Base-by-base conservation (phyloP, 2,329 filamentous ascomycete species). In the Diplocarpon rosae region DNA sequence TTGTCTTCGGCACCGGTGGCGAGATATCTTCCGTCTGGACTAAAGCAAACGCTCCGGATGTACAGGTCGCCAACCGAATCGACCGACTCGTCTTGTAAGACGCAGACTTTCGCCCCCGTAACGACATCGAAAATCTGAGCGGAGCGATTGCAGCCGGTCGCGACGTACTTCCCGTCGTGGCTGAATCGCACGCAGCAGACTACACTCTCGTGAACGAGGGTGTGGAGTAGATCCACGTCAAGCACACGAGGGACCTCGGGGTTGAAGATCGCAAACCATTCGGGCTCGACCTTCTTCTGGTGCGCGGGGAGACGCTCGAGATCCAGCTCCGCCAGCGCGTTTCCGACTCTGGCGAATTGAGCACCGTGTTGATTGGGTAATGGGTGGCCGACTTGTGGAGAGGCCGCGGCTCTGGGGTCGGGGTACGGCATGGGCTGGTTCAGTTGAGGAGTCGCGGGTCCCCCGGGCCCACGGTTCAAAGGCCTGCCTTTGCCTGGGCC, bases 161-260 rank as follows among this genome's bases (percentile, higher is more conserved):
- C 92, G 44, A 98, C 85, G 56, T 86, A 95, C 61, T 94, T 89
- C 55, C 92, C 92, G 60, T 98, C 92, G 44, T 85, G 78, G 63
- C 90, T 96, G 71, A 98, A 98, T 47, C 92, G 78, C 30, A 98
- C 92, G 63, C 92, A 98, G 73, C 92, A 98, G 1, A 98, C 92
- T 3, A 98, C 92, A 58, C 90, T 96, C 62, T 95, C 86, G 61
- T 98, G 92, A 49, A 80, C 78, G 42, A 98, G 75, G 45, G 88
- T 95, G 67, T 96, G 92, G 38, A 95, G 83, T 32, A 98, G 74
- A 53, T 95, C 88, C 43, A 98, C 88, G 61, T 98, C 92, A 41
- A 98, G 71, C 41, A 88, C 79, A 47, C 92, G 86, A 51, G 85
- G 86, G 31, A 95, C 84, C 46, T 83, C 78, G 36, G 90, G 88